Conservation (phyloP, 129 eudicot species). For the Flaveria brownii region DNA sequence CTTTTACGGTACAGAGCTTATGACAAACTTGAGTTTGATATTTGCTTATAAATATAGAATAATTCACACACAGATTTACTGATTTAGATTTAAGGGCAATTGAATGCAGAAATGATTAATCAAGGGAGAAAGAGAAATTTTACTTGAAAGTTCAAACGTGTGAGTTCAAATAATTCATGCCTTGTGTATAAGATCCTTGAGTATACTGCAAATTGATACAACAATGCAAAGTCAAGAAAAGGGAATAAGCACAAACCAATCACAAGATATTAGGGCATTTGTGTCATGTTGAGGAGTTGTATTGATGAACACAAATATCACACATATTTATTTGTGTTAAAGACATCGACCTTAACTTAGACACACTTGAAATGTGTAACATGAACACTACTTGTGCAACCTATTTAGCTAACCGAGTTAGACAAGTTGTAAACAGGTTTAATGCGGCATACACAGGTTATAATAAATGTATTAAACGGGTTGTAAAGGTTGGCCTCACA, state of each 20-base stretch:
- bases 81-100: neutral
- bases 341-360: neutral
- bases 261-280: neutral
- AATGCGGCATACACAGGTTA: neutral
- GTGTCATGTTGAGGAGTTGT: neutral
- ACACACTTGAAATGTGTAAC: neutral
- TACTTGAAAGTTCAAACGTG: slow-evolving; percentile 54
- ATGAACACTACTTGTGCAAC: neutral
- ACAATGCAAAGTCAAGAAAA: slow-evolving; percentile 8
- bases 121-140: slow-evolving; percentile 17
- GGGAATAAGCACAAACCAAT: neutral
- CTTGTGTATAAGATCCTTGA: slow-evolving; percentile 78
- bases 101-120: neutral
- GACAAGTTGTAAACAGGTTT: neutral
- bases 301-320: neutral
- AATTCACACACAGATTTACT: neutral
- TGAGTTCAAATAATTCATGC: slow-evolving; percentile 66
- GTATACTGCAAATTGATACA: slow-evolving; percentile 54
- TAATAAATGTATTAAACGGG: neutral
- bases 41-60: neutral
- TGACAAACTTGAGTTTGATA: neutral
- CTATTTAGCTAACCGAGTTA: neutral
- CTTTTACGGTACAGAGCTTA: neutral
- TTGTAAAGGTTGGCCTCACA: neutral
- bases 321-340: neutral